Base-by-base conservation (phyloP, 2,329 filamentous ascomycete genomes). In the Ambrosiella beaveri region DNA sequence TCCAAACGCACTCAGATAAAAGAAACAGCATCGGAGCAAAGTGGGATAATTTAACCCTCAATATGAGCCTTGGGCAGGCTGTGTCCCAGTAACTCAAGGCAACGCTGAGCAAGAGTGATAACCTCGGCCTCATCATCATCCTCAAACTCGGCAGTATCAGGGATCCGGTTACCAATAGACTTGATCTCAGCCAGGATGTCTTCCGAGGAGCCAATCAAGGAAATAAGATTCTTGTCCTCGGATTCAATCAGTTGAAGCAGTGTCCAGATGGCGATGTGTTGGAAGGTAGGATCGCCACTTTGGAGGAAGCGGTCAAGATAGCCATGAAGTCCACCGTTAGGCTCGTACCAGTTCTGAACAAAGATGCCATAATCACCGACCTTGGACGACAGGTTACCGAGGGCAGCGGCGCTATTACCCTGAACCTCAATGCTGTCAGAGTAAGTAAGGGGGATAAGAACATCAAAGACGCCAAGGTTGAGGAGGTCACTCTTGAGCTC, bases 241-340 rank as follows among this genome's bases (percentile, higher is more conserved):
- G 91, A 96, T 71, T 98, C 93, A 55, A 98, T 83, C 2, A 98
- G 79, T 68, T 98, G 93, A 2, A 98, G 79, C 53, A 98, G 73
- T 1, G 93, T 98, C 93, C 93, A 98, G 62, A 97, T 95, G 55
- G 93, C 93, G 67, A 98, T 98, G 68, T 98, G 93, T 71, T 98
- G 93, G 76, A 98, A 98, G 0, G 93, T 98, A 0, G 93, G 84
- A 67, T 98, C 93, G 45, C 90, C 91, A 63, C 89, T 96, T 50
- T 86, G 87, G 15, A 98, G 77, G 75, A 98, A 98, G 57, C 91
- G 84, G 65, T 84, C 86, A 40, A 98, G 78, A 67, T 98, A 98
- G 57, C 93, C 93, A 67, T 96, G 90, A 61, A 98, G 95, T 51
- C 93, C 93, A 51, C 89, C 93, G 62, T 88, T 86, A 1, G 93